These are phyloP conservation scores for Leccinum disarticulatum DNA, from an alignment of 768 basidiomycete species.

Conservation along the genomic window DNA sequence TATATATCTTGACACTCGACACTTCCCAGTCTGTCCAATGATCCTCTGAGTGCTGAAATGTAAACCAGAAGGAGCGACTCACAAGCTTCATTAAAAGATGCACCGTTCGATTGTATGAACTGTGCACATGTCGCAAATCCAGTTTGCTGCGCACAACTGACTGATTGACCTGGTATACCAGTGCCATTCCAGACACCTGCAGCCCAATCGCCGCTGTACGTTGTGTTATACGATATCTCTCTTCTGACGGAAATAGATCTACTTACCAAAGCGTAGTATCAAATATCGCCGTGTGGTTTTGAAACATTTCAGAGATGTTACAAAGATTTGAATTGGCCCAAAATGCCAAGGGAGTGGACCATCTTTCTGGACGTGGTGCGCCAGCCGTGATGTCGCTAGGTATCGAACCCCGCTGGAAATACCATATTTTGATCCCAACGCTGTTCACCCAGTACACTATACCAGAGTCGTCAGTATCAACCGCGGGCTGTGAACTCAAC, in stretches of 20 bases:
- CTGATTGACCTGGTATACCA: constrained; percentile 80
- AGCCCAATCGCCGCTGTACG: constrained; percentile 83
- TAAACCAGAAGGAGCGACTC: constrained; percentile 35
- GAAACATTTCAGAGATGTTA: constrained; percentile 77
- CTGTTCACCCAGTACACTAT: constrained; percentile 35
- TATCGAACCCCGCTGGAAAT: constrained; percentile 72
- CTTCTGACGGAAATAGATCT: constrained; percentile 7
- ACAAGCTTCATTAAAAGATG: constrained; percentile 76
- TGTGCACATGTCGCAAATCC: constrained; percentile 79
- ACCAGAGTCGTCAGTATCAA: not conserved
- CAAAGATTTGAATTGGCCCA: constrained; percentile 74
- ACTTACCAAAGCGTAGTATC: constrained; percentile 80
- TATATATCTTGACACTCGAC: constrained; percentile 71
- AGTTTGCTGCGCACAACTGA: constrained; percentile 82
- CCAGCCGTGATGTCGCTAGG: constrained; percentile 76
- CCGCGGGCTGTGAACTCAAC: not conserved
- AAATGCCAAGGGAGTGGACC: constrained; percentile 76
- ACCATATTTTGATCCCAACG: constrained; percentile 83
- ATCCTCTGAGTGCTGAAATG: constrained; percentile 2
- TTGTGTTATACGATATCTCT: not conserved
- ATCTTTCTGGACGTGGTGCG: constrained; percentile 69
- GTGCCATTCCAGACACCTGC: constrained; percentile 69
- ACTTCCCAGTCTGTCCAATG: constrained; percentile 74
- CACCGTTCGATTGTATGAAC: constrained; percentile 73
- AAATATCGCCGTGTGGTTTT: constrained; percentile 74